These are phyloP conservation scores for Davidsoniella neocaledoniae DNA, from an alignment of 2,329 filamentous ascomycete species.

Conservation along the genomic window DNA sequence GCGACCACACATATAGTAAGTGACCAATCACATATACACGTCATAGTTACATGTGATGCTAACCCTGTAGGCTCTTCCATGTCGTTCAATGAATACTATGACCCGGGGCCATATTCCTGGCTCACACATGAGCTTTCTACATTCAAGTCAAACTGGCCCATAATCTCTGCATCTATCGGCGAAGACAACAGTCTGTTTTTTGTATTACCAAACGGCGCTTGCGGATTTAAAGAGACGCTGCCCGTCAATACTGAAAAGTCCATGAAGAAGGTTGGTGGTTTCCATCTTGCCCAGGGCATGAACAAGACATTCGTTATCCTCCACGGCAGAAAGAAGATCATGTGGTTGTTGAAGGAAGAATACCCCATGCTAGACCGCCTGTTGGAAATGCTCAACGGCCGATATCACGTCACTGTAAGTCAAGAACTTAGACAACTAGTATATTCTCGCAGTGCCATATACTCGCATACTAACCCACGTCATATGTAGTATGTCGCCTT, in stretches of 20 bases:
- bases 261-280: not conserved
- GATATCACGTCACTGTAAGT: conserved; percentile 8
- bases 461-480: not conserved
- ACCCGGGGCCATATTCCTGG: conserved; percentile 7
- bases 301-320: conserved; percentile 4
- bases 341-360: conserved; percentile 2
- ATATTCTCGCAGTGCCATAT: not conserved
- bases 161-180: conserved; percentile 4
- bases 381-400: conserved; percentile 5
- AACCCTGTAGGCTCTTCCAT: conserved; percentile 8
- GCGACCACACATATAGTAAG: conserved; percentile 10
- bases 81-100: conserved; percentile 10
- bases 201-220: not conserved
- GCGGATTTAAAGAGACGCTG: not conserved
- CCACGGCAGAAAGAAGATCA: not conserved
- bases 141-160: conserved; percentile 2
- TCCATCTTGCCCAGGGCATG: conserved; percentile 3
- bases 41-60: not conserved
- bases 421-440: not conserved
- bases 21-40: not conserved
- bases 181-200: conserved; percentile 2
- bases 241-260: conserved; percentile 1
- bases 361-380: conserved; percentile 4
- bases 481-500: conserved; percentile 3
- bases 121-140: conserved; percentile 4